Conservation (phyloP, 2,329 filamentous ascomycete species). For the Hypoxylon rubiginosum region DNA sequence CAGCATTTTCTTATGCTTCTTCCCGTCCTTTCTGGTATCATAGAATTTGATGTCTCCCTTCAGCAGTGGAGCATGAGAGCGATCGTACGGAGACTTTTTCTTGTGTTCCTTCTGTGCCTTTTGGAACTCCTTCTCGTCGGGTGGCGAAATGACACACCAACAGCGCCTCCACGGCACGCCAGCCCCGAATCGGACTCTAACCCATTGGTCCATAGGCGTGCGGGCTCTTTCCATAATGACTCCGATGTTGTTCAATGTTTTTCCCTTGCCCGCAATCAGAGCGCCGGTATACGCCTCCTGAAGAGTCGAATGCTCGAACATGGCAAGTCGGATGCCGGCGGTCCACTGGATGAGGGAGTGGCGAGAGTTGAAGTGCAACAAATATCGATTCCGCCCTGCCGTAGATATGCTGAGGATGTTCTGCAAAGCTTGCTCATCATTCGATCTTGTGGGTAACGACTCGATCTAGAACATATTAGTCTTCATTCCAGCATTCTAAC, state of each 20-base stretch:
- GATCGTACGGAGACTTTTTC: slow-evolving; percentile 85
- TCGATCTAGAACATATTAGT: slow-evolving; percentile 73
- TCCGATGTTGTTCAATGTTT: slow-evolving; percentile 88
- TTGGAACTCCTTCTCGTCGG: slow-evolving; percentile 91
- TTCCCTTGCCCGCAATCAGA: slow-evolving; percentile 94
- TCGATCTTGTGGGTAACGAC: slow-evolving; percentile 85
- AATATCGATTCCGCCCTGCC: slow-evolving; percentile 92
- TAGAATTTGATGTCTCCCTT: slow-evolving; percentile 97
- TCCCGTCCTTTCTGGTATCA: slow-evolving; percentile 78
- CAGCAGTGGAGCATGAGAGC: slow-evolving; percentile 73
- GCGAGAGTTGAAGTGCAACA: slow-evolving; percentile 95
- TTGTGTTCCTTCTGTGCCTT: slow-evolving; percentile 88
- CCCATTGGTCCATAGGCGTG: slow-evolving; percentile 90
- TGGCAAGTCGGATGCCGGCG: slow-evolving; percentile 89
- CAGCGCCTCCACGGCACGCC: slow-evolving; percentile 96
- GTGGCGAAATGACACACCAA: slow-evolving; percentile 94
- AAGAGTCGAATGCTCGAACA: slow-evolving; percentile 92
- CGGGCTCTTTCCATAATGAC: slow-evolving; percentile 86
- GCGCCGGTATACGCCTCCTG: slow-evolving; percentile 98
- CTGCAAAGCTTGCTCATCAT: slow-evolving; percentile 83
- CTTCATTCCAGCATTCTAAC: not conserved
- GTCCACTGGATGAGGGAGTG: slow-evolving; percentile 97
- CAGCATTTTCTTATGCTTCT: slow-evolving; percentile 89
- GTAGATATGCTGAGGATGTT: slow-evolving; percentile 97
- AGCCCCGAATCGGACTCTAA: slow-evolving; percentile 92